Base-by-base conservation (phyloP, 192 early-diverging fungal species). In the Chytriomyces sp. region DNA sequence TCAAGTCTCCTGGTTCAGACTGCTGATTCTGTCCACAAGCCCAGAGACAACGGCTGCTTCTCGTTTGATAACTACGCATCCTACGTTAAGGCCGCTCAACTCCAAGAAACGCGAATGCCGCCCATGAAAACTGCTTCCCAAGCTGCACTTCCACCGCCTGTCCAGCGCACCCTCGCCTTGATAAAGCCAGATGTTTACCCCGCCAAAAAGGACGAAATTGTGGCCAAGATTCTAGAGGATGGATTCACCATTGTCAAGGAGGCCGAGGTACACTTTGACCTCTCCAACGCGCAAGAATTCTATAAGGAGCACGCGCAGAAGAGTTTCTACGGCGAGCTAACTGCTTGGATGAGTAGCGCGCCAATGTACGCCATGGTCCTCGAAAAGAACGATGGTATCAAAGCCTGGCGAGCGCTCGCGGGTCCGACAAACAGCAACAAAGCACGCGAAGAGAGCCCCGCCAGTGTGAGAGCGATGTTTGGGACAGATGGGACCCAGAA, bases 371-470 rank as follows among this genome's bases (percentile, higher is more conserved):
- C 86, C 2, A 68, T 89, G 71, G 79, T 83, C 1, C 60, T 89
- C 52, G 86, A 89, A 70, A 85, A 84, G 52, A 75, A 72, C 34
- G 73, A 74, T 30, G 88, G 80, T 25, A 79, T 89, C 40, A 69
- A 66, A 33, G 86, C 78, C 0, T 89, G 88, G 88, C 60, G 86
- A 39, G 61, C 80, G 39, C 64, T 89, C 3, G 79, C 80, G 4
- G 88, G 88, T 2, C 88, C 88, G 5, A 88, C 86, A 2, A 86
- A 88, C 66, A 76, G 85, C 0, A 62, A 80, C 39, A 88, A 88
- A 70, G 87, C 87, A 0, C 62, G 78, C 17, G 83, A 86, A 71
- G 76, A 80, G 39, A 78, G 80, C 2, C 85, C 85, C 14, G 44
- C 84, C 36, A 83, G 82, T 68, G 75, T 88, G 33, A 79, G 87